Conservation (phyloP, 225 moss, liverwort and hornwort species). For the Polytrichum formosum region DNA sequence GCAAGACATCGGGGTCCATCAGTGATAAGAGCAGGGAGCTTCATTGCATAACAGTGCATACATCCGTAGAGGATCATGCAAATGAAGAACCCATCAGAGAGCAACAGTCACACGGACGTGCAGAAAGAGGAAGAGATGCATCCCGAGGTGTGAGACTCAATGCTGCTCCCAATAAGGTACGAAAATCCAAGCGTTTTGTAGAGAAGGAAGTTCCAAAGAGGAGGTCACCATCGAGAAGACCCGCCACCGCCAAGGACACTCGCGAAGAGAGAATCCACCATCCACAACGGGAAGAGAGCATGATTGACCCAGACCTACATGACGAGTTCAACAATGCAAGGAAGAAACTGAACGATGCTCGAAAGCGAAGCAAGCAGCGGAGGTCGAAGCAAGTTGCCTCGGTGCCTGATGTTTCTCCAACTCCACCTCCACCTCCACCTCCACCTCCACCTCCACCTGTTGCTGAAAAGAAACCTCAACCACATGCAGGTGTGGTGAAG, state of each 20-base stretch:
- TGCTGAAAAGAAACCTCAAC: conserved; percentile 21
- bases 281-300: conserved; percentile 40
- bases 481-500: conserved; percentile 23
- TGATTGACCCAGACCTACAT: conserved; percentile 30
- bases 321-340: conserved; percentile 39
- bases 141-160: conserved; percentile 9
- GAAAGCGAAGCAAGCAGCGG: conserved; percentile 36
- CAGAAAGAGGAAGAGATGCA: conserved; percentile 18
- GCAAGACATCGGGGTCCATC: conserved; percentile 22
- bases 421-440: conserved; percentile 3
- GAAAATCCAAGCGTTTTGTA: conserved; percentile 28
- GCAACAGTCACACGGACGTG: conserved; percentile 14
- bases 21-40: conserved; percentile 39
- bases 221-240: conserved; percentile 23
- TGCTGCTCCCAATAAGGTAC: conserved; percentile 23
- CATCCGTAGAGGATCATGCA: conserved; percentile 12
- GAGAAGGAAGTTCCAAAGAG: conserved; percentile 26
- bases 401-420: conserved; percentile 9
- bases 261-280: conserved; percentile 31
- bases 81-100: conserved; percentile 22
- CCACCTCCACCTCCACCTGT: conserved; percentile 7
- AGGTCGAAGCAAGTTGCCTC: conserved; percentile 33
- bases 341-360: conserved; percentile 28
- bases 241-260: conserved; percentile 9
- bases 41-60: conserved; percentile 35